Percentiles rank a stretch among this genome's conserved stretches.
Conservation (phyloP, 1,284 basidiomycete species). For the Ceratobasidium sp. region DNA sequence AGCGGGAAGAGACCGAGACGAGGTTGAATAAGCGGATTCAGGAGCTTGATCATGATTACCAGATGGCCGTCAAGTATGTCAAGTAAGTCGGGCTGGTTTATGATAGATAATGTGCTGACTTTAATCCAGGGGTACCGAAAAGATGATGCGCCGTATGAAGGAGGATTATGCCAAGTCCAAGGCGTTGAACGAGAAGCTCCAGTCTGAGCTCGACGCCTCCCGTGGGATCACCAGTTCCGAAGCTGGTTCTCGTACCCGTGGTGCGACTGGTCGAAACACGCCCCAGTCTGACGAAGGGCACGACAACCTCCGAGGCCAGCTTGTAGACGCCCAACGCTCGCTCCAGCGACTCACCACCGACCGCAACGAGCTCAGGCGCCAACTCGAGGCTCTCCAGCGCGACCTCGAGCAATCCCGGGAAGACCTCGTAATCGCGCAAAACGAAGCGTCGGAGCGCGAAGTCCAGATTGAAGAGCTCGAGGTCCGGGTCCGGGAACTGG, state of each 20-base stretch:
- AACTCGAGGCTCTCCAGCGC: conserved; percentile 79
- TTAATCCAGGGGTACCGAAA: conserved; percentile 88
- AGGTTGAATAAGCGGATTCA: conserved; percentile 79
- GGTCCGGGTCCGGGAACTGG: conserved; percentile 81
- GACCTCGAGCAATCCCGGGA: conserved; percentile 80
- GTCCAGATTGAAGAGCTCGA: conserved; percentile 82
- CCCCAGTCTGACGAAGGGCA: conserved; percentile 73
- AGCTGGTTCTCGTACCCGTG: conserved; percentile 69
- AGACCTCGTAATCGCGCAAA: conserved; percentile 76
- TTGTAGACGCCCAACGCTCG: conserved; percentile 78
- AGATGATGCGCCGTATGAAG: conserved; percentile 98
- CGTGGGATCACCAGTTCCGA: conserved; percentile 71
- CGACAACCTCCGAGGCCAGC: conserved; percentile 73
- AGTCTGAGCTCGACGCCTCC: conserved; percentile 79
- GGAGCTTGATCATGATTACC: conserved; percentile 95
- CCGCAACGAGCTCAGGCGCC: conserved; percentile 80
- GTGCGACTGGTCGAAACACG: conserved; percentile 81
- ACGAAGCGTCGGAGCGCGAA: conserved; percentile 79
- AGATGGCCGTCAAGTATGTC: conserved; percentile 90
- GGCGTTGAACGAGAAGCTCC: conserved; percentile 78
- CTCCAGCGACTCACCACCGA: conserved; percentile 75
- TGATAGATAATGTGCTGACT: conserved; percentile 51
- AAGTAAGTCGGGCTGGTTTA: conserved; percentile 68
- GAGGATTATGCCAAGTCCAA: conserved; percentile 94
- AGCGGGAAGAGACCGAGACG: conserved; percentile 82